Base-by-base conservation (phyloP, 768 basidiomycete genomes). In the Serendipita vermifera region DNA sequence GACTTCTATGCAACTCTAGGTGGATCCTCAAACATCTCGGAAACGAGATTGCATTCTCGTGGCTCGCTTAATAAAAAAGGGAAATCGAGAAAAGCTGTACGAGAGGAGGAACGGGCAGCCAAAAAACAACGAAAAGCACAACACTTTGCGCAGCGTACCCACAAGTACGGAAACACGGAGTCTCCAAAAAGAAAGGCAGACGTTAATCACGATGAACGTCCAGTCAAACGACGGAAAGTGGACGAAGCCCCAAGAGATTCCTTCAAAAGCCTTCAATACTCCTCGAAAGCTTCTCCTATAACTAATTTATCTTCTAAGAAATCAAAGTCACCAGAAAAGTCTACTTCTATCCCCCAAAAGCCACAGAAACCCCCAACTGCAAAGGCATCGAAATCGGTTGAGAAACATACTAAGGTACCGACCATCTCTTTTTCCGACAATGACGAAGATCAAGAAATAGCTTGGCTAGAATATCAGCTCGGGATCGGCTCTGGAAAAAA, bases 361-460 rank as follows among this genome's bases (percentile, higher is more conserved):
- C 20, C 17, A 22, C 22, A 14, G 20, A 33, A 32, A 39, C 26
- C 17, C 35, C 27, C 27, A 56, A 38, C 38, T n/a, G 11, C 26
- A n/a, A 51, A 13, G n/a, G 3, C 17, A 3, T 27, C 71, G 67
- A 24, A 67, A 68, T 4, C 71, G 65, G 31, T 69, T 70, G 57
- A 78, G 43, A 17, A 29, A 40, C 22, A 20, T 15, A 41, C 17
- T 7, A 9, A 17, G 7, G 26, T 7, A 26, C 7, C 15, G 9
- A 20, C 24, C n/a, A 22, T 7, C 9, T 51, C 39, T 9, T 32
- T 56, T 27, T 60, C 51, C 15, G 64, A 87, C 59, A 68, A 73
- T 29, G 76, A 84, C 32, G 93, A 98, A 62, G 91, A 93, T 63
- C 75, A 77, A 0, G 89, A 93, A 64, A 96, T 97, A 39, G 76